These are phyloP conservation scores for Telfairia occidentalis DNA, from an alignment of 331 rosid species.

Conservation along the genomic window DNA sequence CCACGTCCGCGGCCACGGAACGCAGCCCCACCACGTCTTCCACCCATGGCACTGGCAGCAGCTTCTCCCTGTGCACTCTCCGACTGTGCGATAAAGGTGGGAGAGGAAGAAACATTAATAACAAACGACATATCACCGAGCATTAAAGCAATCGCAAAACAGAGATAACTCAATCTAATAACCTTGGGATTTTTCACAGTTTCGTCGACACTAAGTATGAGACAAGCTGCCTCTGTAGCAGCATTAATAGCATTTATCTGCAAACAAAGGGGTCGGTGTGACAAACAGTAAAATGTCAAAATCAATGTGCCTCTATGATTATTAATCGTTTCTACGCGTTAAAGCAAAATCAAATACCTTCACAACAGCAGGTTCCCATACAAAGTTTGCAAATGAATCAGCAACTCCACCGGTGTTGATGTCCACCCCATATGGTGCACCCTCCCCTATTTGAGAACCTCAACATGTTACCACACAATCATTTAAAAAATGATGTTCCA, in stretches of 20 bases:
- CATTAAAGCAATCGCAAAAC: not conserved
- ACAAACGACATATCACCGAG: not conserved
- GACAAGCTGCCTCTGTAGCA: conserved; percentile 98
- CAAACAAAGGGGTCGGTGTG: conserved; percentile 13
- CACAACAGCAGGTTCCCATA: conserved; percentile 99
- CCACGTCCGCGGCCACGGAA: conserved; percentile 93
- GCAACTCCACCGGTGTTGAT: conserved; percentile 90
- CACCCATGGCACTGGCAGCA: conserved; percentile 96
- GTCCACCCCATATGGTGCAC: conserved; percentile 86
- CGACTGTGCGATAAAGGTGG: conserved; percentile 41
- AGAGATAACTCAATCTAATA: not conserved
- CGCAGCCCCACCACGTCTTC: conserved; percentile 76
- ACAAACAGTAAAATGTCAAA: not conserved
- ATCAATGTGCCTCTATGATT: not conserved
- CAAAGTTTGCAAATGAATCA: conserved; percentile 83
- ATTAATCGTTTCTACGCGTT: not conserved
- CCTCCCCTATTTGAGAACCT: conserved; percentile 47
- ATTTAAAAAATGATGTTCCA: conserved; percentile 1
- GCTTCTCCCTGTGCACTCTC: conserved; percentile 99
- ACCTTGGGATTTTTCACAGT: conserved; percentile 97
- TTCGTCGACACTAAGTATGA: conserved; percentile 86
- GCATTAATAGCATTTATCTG: conserved; percentile 97
- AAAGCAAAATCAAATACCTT: conserved; percentile 40
- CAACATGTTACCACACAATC: not conserved
- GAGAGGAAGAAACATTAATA: not conserved